Evolutionary conservation across 345 rosid genomes (phyloP), one percentile per base, ranked within the genome.

Genomic region (Boechera divaricarpa): DNA sequence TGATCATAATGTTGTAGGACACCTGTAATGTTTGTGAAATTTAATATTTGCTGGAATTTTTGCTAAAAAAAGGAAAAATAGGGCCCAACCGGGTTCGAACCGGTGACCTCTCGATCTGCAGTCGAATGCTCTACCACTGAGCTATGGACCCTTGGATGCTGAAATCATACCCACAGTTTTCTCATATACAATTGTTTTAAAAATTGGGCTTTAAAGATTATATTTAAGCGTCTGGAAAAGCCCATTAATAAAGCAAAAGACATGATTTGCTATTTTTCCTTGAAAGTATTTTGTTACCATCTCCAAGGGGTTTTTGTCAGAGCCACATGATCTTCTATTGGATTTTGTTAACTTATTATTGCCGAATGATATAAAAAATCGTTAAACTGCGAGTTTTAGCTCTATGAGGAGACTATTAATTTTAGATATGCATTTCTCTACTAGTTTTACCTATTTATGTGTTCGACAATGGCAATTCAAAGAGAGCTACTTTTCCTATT

Each of bases 111-210:
- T 86, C 84, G 89, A 90, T 86, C 93, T 86, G 87, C 87, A 90
- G 91, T 87, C 90, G 85, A 87, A 78, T 90, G 91, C 92, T 90
- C 96, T 86, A 88, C 94, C 90, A 87, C 94, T 87, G 90, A 92
- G 92, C 92, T 85, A 90, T 82, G 86, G 86, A 86, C 90, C 87
- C 91, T 39, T 69, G 5, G 21, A 16, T 16, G 13, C 0, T 4
- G 0, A 4, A 0, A 0, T 2, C 0, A 2, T 13, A 2, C 3
- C 13, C 0, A 7, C 4, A 49, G 1, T 5, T 1, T 0, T 4
- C 0, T 5, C 0, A 13, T 2, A 4, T 29, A 45, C 4, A 0
- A 15, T 0, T 0, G 1, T 7, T 0, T 1, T 3, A 0, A 0
- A 41, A 29, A 29, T 10, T 57, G 55, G 65, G 41, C 62, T 29